These are phyloP conservation scores for Coniochaeta sp. DNA, from an alignment of 2,329 filamentous ascomycete genomes.

Conservation along the genomic window DNA sequence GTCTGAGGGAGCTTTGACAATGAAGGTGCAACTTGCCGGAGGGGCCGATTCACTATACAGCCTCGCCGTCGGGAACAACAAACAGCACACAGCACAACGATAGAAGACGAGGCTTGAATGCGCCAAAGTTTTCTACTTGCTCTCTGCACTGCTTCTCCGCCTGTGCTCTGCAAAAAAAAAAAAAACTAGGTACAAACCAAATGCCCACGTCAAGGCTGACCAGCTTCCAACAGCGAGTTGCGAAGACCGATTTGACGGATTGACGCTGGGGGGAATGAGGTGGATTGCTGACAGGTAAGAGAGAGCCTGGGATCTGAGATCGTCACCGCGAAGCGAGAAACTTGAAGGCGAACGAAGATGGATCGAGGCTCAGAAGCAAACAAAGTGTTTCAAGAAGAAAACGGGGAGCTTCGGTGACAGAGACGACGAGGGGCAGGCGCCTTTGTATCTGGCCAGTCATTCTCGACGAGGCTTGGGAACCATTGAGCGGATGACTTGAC, in stretches of 20 bases:
- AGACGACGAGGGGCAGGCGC: background rate
- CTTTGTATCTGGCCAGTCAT: background rate
- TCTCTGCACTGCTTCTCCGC: background rate
- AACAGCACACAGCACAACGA: background rate
- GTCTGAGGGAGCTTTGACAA: slow-evolving; percentile 4
- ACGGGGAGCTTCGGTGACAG: background rate
- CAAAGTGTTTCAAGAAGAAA: background rate
- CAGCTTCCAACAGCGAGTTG: background rate
- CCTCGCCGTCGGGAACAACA: background rate
- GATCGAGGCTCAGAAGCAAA: background rate
- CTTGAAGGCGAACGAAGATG: background rate
- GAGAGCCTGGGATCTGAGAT: background rate
- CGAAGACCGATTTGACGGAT: background rate
- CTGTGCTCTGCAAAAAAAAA: background rate
- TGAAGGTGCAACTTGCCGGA: slow-evolving; percentile 5
- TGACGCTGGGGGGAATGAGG: background rate
- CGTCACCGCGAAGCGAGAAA: background rate
- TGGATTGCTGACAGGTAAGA: background rate
- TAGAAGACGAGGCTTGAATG: background rate
- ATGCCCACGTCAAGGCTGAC: background rate
- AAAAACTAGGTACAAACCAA: background rate
- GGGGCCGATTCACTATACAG: background rate
- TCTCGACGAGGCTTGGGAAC: background rate
- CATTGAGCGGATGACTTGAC: background rate
- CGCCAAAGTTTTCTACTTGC: background rate